These are phyloP conservation scores for Incumbomyces delicatus DNA, from an alignment of 2,329 filamentous ascomycete genomes.

Conservation along the genomic window DNA sequence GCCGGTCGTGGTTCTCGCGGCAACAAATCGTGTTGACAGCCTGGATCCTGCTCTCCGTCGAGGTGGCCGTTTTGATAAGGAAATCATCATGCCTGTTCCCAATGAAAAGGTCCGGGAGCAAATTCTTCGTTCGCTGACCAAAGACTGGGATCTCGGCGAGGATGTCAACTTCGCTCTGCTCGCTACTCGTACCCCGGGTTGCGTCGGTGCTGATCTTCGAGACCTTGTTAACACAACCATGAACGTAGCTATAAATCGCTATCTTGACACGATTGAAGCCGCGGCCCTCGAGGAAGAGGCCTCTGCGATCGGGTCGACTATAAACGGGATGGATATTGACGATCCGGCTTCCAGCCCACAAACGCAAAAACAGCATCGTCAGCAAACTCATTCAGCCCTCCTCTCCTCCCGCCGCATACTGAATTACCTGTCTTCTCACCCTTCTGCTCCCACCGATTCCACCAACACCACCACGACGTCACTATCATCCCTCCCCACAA, in stretches of 20 bases:
- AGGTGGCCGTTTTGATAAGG: slow-evolving; percentile 68
- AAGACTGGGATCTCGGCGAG: slow-evolving; percentile 52
- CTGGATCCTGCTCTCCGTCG: slow-evolving; percentile 68
- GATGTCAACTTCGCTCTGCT: slow-evolving; percentile 66
- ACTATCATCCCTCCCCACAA: slow-evolving; percentile 23
- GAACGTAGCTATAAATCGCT: slow-evolving; percentile 53
- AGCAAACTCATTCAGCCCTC: not conserved
- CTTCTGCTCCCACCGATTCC: not conserved
- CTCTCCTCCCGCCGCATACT: not conserved
- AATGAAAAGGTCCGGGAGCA: slow-evolving; percentile 66
- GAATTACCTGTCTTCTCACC: not conserved
- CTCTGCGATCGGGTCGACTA: slow-evolving; percentile 28
- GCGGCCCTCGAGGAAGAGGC: slow-evolving; percentile 12
- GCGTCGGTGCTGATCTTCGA: slow-evolving; percentile 81
- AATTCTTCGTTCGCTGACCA: slow-evolving; percentile 66
- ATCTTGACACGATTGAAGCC: slow-evolving; percentile 43
- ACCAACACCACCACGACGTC: not conserved
- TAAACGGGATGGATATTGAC: slow-evolving; percentile 44
- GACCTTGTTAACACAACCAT: slow-evolving; percentile 59
- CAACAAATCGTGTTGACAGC: slow-evolving; percentile 79
- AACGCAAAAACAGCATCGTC: slow-evolving; percentile 2
- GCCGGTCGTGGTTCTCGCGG: slow-evolving; percentile 80
- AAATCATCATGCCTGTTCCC: slow-evolving; percentile 80
- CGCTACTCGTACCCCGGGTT: slow-evolving; percentile 80
- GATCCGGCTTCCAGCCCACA: not conserved